These are phyloP conservation scores for Colletotrichum chrysophilum DNA, from an alignment of 2,329 filamentous ascomycete species.

Conservation along the genomic window DNA sequence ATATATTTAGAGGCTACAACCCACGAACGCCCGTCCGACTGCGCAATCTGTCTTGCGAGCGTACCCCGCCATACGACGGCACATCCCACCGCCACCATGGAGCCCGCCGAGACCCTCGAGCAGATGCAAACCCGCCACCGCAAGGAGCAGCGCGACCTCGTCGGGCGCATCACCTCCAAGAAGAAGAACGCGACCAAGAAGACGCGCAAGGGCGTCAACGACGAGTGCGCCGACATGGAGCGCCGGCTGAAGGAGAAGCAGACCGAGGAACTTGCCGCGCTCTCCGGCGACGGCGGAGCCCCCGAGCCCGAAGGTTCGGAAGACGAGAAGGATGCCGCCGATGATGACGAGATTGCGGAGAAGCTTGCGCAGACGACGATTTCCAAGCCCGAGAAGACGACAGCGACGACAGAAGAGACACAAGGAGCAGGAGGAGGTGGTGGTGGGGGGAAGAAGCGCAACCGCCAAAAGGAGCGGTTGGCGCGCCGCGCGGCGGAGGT, in stretches of 20 bases:
- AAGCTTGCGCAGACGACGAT: slow-evolving; percentile 6
- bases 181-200: slow-evolving; percentile 96
- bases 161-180: slow-evolving; percentile 86
- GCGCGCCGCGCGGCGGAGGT: slow-evolving; percentile 88
- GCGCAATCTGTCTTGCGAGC: fast-evolving
- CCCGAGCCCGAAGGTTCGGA: slow-evolving; percentile 5
- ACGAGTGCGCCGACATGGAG: slow-evolving; percentile 77
- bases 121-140: slow-evolving; percentile 80
- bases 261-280: slow-evolving; percentile 58
- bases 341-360: slow-evolving; percentile 25
- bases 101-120: slow-evolving; percentile 65
- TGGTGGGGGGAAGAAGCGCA: slow-evolving; percentile 71
- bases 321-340: slow-evolving; percentile 28
- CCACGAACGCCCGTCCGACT: not conserved
- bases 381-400: not conserved
- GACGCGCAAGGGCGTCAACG: slow-evolving; percentile 76
- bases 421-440: slow-evolving; percentile 20
- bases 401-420: not conserved
- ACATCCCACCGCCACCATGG: slow-evolving; percentile 27
- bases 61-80: not conserved
- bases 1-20: not conserved
- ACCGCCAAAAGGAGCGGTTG: slow-evolving; percentile 88
- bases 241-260: slow-evolving; percentile 70
- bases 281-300: slow-evolving; percentile 33
- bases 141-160: slow-evolving; percentile 87